These are phyloP conservation scores for Globisporangium barbulae DNA, from an alignment of 352 stramenopile species.

Conservation along the genomic window DNA sequence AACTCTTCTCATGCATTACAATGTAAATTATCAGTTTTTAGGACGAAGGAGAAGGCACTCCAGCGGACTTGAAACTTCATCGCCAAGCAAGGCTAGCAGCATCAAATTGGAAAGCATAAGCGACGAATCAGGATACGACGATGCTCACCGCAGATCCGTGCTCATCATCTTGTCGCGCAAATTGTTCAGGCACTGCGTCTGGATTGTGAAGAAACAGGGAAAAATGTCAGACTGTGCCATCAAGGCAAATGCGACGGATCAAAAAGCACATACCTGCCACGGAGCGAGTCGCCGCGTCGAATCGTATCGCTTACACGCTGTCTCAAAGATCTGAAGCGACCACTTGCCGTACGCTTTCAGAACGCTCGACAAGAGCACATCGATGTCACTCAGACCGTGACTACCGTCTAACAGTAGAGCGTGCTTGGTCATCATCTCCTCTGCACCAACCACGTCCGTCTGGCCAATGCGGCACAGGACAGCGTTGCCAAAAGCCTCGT, in stretches of 20 bases:
- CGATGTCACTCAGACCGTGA: constrained; percentile 42
- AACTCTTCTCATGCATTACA: neutral
- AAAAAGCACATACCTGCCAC: constrained; percentile 49
- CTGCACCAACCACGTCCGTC: constrained; percentile 50
- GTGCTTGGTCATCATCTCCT: constrained; percentile 48
- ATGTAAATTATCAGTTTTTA: constrained; percentile 2
- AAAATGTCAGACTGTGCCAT: neutral
- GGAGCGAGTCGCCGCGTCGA: constrained; percentile 37
- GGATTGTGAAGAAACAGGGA: neutral
- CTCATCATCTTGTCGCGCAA: constrained; percentile 46
- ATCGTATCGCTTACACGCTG: constrained; percentile 49
- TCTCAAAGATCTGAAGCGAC: constrained; percentile 46
- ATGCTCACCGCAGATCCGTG: constrained; percentile 45
- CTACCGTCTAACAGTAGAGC: constrained; percentile 28
- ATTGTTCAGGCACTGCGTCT: constrained; percentile 57
- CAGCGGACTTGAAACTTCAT: neutral
- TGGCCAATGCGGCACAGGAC: constrained; percentile 59
- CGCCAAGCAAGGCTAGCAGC: neutral
- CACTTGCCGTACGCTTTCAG: constrained; percentile 59
- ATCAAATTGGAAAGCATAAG: neutral
- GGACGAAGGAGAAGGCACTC: neutral
- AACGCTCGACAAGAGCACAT: constrained; percentile 46
- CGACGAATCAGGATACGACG: neutral
- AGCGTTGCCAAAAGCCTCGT: constrained; percentile 56
- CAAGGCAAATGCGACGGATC: neutral